These are phyloP conservation scores for Xylariaceae sp. DNA, from an alignment of 2,329 filamentous ascomycete genomes.

Conservation along the genomic window DNA sequence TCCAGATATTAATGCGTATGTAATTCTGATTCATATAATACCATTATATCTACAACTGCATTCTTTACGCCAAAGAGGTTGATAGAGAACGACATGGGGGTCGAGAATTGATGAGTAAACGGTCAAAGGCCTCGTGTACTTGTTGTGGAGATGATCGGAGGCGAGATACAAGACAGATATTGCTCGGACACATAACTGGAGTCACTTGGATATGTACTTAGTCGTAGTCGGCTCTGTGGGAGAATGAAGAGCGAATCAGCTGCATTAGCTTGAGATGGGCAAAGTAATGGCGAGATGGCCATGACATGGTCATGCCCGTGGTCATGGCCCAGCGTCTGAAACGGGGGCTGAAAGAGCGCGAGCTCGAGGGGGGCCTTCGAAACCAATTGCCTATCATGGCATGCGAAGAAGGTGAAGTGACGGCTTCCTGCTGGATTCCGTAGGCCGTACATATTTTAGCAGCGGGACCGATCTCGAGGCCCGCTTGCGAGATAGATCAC, in stretches of 20 bases:
- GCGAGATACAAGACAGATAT: background rate
- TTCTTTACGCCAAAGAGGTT: background rate
- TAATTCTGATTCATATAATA: background rate
- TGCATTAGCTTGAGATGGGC: background rate
- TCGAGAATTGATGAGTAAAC: background rate
- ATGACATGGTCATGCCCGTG: background rate
- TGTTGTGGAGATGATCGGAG: background rate
- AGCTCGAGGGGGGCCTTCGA: background rate
- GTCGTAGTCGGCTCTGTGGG: background rate
- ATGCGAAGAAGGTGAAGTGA: background rate
- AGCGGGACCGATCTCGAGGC: background rate
- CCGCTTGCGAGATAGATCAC: background rate
- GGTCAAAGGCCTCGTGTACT: background rate
- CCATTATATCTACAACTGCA: background rate
- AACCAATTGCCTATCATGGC: background rate
- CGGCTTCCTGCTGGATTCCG: background rate
- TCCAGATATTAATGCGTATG: too few relatives aligned
- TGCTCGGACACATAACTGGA: background rate
- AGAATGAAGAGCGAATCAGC: background rate
- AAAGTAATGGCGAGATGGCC: background rate
- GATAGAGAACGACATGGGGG: background rate
- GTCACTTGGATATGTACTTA: background rate
- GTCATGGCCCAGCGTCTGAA: background rate
- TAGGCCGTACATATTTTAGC: background rate
- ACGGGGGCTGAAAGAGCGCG: constrained; percentile 1